phyloP scores from a whole-genome alignment of 495 filamentous ascomycete species.

The Hyaloscypha finlandica region DNA sequence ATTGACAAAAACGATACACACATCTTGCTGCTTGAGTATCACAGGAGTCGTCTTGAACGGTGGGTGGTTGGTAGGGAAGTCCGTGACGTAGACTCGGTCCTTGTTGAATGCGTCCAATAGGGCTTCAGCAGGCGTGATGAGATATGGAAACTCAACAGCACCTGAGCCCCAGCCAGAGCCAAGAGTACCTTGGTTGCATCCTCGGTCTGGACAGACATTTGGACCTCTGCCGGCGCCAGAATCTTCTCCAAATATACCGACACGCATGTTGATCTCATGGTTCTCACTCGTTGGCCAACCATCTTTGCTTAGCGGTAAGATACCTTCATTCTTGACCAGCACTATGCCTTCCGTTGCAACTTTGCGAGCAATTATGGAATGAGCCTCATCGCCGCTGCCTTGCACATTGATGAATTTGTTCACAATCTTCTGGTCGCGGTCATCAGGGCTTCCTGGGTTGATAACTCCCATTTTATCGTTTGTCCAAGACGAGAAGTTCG shows the following conservation, averaged over 20 bases:
- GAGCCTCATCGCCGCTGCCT: constrained; percentile 47
- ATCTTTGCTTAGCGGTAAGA: constrained; percentile 62
- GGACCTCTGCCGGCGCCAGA: constrained; percentile 68
- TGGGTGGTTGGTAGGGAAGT: constrained; percentile 60
- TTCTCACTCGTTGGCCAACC: constrained; percentile 43
- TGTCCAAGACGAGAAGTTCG: constrained; percentile 94
- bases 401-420: constrained; percentile 79
- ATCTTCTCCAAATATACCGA: constrained; percentile 88
- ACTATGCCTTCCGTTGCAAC: constrained; percentile 86
- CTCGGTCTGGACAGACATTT: constrained; percentile 75
- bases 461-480: constrained; percentile 65
- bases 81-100: constrained; percentile 58
- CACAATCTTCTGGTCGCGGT: constrained; percentile 59
- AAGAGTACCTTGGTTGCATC: constrained; percentile 82
- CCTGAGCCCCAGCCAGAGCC: constrained; percentile 90
- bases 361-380: constrained; percentile 66
- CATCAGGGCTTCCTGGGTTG: constrained; percentile 60
- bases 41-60: constrained; percentile 33
- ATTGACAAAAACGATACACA: constrained; percentile 70
- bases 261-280: constrained; percentile 35
- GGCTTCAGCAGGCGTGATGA: constrained; percentile 70
- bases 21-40: constrained; percentile 55
- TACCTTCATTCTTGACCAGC: constrained; percentile 75
- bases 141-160: constrained; percentile 82
- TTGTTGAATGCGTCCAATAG: constrained; percentile 61